Evolutionary conservation across 176 grass and related monocot genomes (phyloP), one percentile per base, ranked within the genome.

Genomic region (Themeda triandra): DNA sequence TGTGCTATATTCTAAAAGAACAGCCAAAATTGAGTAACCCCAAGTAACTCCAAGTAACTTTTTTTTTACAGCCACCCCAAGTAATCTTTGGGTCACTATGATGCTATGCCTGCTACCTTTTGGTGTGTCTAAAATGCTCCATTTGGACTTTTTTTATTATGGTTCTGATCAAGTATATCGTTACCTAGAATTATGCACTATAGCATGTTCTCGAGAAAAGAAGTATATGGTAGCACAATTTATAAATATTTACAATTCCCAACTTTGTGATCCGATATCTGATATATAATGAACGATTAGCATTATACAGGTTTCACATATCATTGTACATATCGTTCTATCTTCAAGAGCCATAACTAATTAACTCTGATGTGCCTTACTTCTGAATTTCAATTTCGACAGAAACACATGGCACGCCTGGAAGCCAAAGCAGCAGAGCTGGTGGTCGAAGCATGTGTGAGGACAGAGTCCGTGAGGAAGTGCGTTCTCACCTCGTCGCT

Each of bases 401-500:
- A 99, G 96, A 99, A 96, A 68, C 93, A 94, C 78, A 99, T 99
- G 96, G 93, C 96, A 10, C 69, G 67, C 68, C 33, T 89, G 70
- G 96, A 99, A 53, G 86, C 86, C 6, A 99, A 86, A 58, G 93
- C 93, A 3, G 91, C 96, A 12, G 93, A 99, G 86, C 86, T 81
- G 24, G 93, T 99, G 81, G 88, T 96, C 0, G 93, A 94, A 87
- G 93, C 96, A n/a, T 99, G 93, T 32, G 93, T 94, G 23, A 88
- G 87, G 63, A 92, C 96, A 8, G 91, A 89, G 75, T 94, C 96
- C 3, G 93, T 96, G 63, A 89, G 89, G 63, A 96, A 92, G 81
- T 98, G 96, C 21, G 91, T 98, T 1, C 93, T 98, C 73, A 95
- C 96, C 35, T 98, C 96, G 14, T 98, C 96, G 17, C 87, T 98